These are phyloP conservation scores for Lachancea lanzarotensis DNA, from an alignment of 805 yeast genomes.

Conservation along the genomic window DNA sequence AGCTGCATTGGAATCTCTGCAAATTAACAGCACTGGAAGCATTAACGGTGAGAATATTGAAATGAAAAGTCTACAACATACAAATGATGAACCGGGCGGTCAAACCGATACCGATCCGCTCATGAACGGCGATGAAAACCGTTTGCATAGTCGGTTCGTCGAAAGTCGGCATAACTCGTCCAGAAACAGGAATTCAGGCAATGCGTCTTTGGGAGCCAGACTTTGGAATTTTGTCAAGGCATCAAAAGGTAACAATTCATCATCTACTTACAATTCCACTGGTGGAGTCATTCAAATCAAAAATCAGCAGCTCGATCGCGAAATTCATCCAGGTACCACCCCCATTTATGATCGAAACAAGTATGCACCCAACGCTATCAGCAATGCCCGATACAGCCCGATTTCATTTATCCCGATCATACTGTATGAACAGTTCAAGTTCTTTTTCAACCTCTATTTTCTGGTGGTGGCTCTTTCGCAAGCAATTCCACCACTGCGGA, in stretches of 20 bases:
- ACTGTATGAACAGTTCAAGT: conserved; percentile 92
- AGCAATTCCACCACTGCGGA: conserved; percentile 78
- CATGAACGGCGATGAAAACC: conserved; percentile 8
- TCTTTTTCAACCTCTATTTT: conserved; percentile 90
- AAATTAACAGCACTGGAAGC: conserved; percentile 28
- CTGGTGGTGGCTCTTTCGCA: conserved; percentile 91
- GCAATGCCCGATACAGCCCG: conserved; percentile 91
- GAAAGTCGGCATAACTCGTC: background rate
- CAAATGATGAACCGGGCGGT: conserved; percentile 10
- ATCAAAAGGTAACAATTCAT: conserved; percentile 9
- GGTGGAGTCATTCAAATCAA: conserved; percentile 18
- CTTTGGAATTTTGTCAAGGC: conserved; percentile 2
- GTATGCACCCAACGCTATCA: conserved; percentile 68
- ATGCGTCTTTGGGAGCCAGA: conserved; percentile 14
- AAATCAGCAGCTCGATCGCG: conserved; percentile 34
- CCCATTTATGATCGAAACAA: conserved; percentile 30
- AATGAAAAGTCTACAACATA: conserved; percentile 20
- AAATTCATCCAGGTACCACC: conserved; percentile 39
- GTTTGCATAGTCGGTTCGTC: conserved; percentile 3
- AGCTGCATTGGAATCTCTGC: conserved; percentile 52
- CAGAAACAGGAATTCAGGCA: background rate
- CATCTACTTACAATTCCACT: conserved; percentile 4
- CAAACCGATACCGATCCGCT: conserved; percentile 14
- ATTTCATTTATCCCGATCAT: conserved; percentile 82
- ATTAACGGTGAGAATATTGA: conserved; percentile 24